Evolutionary conservation across 805 yeast species (phyloP), one percentile per base, ranked within the genome.

Genomic region (Wickerhamomyces hampshirensis): DNA sequence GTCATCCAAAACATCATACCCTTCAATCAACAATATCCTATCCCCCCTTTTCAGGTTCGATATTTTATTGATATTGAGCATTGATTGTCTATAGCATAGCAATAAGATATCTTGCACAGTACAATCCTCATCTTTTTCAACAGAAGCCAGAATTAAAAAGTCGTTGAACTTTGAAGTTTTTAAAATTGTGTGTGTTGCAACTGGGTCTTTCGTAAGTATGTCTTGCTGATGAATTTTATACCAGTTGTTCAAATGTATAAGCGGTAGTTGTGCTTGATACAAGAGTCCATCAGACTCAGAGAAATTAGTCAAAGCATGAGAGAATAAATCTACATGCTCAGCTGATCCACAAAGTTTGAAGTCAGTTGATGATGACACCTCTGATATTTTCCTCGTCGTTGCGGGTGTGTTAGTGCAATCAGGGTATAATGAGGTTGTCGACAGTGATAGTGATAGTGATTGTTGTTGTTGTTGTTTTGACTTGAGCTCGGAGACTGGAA

Each of bases 231-330:
- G 39, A 11, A 48, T 43, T 15, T 38, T 42, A 27, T 47, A 48
- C 56, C 54, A 50, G 28, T 45, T 44, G 24, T 44, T 50, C 7
- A 53, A 32, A 7, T 40, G 36, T 4, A 43, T 33, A 2, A 53
- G 15, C 4, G 55, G 54, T 11, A 40, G 21, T 12, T 50, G 47
- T 5, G 32, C 31, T 10, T 46, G 40, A 8, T 40, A 32, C 3
- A 38, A 13, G 4, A 38, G 18, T 3, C 43, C 30, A 5, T 11
- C 18, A 8, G 37, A 26, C n/a, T 40, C 39, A 6, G 26, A n/a
- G n/a, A n/a, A n/a, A n/a, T n/a, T n/a, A n/a, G n/a, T n/a, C n/a
- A n/a, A n/a, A n/a, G n/a, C n/a, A n/a, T n/a, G n/a, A n/a, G n/a
- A n/a, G n/a, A n/a, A n/a, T n/a, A n/a, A n/a, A n/a, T n/a, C n/a